A percentile compares a stretch with the other conserved stretches of the same genome.
phyloP scores from a whole-genome alignment of 352 stramenopile genomes.

The Globisporangium splendens region DNA sequence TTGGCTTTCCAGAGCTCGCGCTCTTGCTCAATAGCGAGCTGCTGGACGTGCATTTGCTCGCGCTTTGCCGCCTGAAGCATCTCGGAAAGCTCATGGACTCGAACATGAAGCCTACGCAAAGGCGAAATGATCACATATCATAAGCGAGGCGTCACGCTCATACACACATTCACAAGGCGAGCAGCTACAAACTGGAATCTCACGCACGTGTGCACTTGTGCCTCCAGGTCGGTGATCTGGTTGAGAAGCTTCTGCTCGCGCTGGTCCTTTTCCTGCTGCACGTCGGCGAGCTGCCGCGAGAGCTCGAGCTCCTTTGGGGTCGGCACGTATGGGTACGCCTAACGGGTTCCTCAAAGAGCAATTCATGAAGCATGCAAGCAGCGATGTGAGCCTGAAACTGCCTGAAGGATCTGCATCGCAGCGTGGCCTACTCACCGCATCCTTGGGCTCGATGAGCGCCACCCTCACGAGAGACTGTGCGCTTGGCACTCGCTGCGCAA shows the following conservation, averaged over 20 bases:
- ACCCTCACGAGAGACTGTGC: too few species aligned
- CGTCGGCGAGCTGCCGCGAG: slow-evolving; percentile 52
- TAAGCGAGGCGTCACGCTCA: not conserved
- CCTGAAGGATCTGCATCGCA: too few species aligned
- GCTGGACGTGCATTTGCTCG: slow-evolving; percentile 52
- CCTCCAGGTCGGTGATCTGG: slow-evolving; percentile 66
- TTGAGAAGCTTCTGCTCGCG: slow-evolving; percentile 51
- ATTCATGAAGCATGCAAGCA: not conserved
- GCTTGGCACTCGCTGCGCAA: too few species aligned
- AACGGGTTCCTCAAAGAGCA: not conserved
- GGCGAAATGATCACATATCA: not conserved
- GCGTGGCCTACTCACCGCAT: not conserved
- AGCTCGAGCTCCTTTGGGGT: slow-evolving; percentile 74
- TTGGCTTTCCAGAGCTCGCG: slow-evolving; percentile 36
- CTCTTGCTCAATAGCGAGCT: slow-evolving; percentile 46
- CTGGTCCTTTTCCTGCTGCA: slow-evolving; percentile 68
- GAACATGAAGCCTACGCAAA: slow-evolving; percentile 45
- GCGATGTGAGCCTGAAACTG: too few species aligned
- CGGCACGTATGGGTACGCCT: slow-evolving; percentile 70
- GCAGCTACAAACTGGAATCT: not conserved
- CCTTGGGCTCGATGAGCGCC: slow-evolving; percentile 10
- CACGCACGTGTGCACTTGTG: slow-evolving; percentile 67
- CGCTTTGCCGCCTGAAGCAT: slow-evolving; percentile 58
- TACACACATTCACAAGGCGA: not conserved
- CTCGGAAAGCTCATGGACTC: slow-evolving; percentile 46